Conservation (phyloP, 176 grass and related monocot genomes). For the Oryza glaberrima region DNA sequence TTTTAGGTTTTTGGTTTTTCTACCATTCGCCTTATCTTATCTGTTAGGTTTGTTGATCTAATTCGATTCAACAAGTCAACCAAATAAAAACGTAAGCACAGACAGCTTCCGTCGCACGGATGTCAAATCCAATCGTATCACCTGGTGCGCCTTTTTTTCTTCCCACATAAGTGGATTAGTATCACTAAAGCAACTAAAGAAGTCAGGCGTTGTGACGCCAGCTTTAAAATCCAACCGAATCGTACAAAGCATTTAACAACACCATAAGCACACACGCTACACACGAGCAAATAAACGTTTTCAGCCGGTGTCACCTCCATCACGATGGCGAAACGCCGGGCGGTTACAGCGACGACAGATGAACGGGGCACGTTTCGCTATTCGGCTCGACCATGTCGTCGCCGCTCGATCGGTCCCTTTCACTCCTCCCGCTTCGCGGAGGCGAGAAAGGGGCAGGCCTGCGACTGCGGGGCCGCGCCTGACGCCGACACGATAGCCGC, state of each 20-base stretch:
- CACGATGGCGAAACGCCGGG: neutral
- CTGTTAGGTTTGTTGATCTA: too few species aligned
- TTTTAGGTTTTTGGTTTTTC: too few species aligned
- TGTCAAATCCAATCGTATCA: neutral
- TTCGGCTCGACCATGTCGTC: neutral
- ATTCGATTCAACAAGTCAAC: too few species aligned
- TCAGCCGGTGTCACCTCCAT: neutral
- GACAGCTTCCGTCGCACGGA: neutral
- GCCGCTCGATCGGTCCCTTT: neutral
- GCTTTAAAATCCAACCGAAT: neutral
- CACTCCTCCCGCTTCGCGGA: constrained; percentile 30
- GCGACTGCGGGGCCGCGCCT: constrained; percentile 16
- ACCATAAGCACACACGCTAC: neutral
- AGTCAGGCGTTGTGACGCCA: neutral
- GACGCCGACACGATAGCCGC: constrained; percentile 33
- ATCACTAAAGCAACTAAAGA: neutral
- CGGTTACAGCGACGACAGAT: neutral
- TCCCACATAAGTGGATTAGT: neutral
- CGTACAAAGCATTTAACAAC: neutral
- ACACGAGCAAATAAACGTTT: neutral
- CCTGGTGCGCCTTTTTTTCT: neutral
- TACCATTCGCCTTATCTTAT: too few species aligned
- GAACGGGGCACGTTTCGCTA: constrained; percentile 9
- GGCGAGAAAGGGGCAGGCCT: constrained; percentile 43
- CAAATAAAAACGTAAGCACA: neutral